A percentile compares a stretch with the other conserved stretches of the same genome.
These are phyloP conservation scores for Gossypium sturtianum DNA, from an alignment of 345 rosid species.

Conservation along the genomic window DNA sequence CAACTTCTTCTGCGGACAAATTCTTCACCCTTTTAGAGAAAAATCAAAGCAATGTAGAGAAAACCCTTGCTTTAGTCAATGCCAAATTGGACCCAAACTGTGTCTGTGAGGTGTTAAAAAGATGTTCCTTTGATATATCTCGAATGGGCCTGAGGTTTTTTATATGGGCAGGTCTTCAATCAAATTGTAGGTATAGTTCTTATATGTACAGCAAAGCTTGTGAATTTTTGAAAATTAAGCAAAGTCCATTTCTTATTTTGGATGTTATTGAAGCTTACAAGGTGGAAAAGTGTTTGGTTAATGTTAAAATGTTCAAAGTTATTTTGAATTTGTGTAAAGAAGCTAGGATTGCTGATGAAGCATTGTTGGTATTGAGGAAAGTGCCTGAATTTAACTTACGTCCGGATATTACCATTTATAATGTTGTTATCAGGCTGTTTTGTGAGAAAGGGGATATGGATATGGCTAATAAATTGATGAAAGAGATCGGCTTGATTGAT, in stretches of 20 bases:
- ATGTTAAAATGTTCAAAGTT: constrained; percentile 52
- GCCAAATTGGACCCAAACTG: constrained; percentile 44
- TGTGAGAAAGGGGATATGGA: constrained; percentile 56
- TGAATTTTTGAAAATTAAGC: constrained; percentile 42
- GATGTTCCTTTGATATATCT: constrained; percentile 35
- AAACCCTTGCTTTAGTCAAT: constrained; percentile 31
- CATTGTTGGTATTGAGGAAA: constrained; percentile 60
- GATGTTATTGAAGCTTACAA: constrained; percentile 52
- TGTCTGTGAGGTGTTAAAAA: constrained; percentile 53
- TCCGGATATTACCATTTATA: constrained; percentile 47
- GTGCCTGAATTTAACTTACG: constrained; percentile 52
- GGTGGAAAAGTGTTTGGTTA: constrained; percentile 44
- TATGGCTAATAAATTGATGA: constrained; percentile 51
- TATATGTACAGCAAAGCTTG: constrained; percentile 63
- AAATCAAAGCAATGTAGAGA: constrained; percentile 34
- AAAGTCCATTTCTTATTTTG: constrained; percentile 41
- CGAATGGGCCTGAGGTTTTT: constrained; percentile 66
- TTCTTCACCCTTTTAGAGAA: background rate
- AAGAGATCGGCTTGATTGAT: constrained; percentile 59
- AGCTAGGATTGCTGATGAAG: constrained; percentile 56
- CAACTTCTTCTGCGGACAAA: background rate
- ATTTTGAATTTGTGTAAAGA: constrained; percentile 62
- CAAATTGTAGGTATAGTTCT: constrained; percentile 56
- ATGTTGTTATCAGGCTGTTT: constrained; percentile 62
- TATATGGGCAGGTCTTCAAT: constrained; percentile 71